A percentile compares a stretch with the other conserved stretches of the same genome.
These are phyloP conservation scores for Wickerhamomyces sp. DNA, from an alignment of 1,139 yeast species.

Conservation along the genomic window DNA sequence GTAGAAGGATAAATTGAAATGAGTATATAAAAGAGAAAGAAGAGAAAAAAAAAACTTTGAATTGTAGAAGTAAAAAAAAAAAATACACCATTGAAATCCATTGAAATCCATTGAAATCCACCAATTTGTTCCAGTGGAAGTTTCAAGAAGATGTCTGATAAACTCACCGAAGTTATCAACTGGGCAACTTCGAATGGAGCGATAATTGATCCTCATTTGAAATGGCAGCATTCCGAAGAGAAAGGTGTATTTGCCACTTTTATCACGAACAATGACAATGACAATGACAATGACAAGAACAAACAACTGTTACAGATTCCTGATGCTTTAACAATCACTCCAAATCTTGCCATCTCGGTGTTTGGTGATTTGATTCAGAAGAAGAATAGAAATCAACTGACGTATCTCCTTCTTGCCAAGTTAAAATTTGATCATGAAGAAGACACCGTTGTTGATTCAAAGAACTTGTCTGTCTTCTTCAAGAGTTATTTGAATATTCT, in stretches of 20 bases:
- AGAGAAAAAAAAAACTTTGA: too few relatives aligned
- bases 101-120: too few relatives aligned
- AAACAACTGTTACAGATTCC: constrained; percentile 34
- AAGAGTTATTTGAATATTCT: constrained; percentile 53
- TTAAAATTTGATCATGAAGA: constrained; percentile 29
- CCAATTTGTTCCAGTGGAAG: too few relatives aligned
- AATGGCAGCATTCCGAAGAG: constrained; percentile 24
- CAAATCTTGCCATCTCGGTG: constrained; percentile 36
- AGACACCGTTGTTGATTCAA: constrained; percentile 15
- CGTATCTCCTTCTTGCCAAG: constrained; percentile 45
- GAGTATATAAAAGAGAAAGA: too few relatives aligned
- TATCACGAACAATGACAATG: constrained; percentile 9
- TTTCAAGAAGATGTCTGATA: constrained; percentile 1
- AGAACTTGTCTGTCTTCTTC: constrained; percentile 28
- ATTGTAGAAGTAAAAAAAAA: too few relatives aligned
- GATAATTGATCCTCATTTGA: constrained; percentile 28
- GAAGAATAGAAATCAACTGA: constrained; percentile 37
- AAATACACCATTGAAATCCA: too few relatives aligned
- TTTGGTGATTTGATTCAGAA: constrained; percentile 27
- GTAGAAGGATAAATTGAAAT: neutral
- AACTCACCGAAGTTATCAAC: constrained; percentile 26
- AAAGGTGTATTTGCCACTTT: constrained; percentile 38
- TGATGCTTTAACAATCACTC: constrained; percentile 34
- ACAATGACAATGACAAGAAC: constrained; percentile 2
- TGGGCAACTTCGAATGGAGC: constrained; percentile 56